A percentile compares a stretch with the other conserved stretches of the same genome.
Conservation (phyloP, 306 rosid genomes). For the Neltuma alba region DNA sequence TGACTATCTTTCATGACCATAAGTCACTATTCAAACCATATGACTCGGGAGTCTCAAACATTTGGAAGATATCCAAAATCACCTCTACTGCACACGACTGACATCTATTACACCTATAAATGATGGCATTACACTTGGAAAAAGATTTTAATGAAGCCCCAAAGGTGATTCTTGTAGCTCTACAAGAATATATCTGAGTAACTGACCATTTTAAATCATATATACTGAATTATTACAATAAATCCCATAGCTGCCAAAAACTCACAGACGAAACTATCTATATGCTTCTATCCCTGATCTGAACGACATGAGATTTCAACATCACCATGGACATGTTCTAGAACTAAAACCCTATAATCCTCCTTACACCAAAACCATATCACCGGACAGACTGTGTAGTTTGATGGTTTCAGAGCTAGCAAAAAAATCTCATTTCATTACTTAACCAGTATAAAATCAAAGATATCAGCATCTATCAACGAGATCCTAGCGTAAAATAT, state of each 20-base stretch:
- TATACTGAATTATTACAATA: neutral
- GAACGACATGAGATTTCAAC: neutral
- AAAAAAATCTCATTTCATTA: neutral
- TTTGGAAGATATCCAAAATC: neutral
- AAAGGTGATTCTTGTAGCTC: no score
- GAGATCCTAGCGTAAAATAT: neutral
- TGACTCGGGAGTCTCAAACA: neutral
- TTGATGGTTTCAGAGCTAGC: neutral
- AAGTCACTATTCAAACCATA: neutral
- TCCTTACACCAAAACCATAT: constrained; percentile 3
- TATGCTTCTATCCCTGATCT: neutral
- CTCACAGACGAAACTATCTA: neutral
- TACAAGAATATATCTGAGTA: neutral
- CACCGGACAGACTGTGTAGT: neutral
- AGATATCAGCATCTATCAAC: neutral
- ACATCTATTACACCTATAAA: no score
- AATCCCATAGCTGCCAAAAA: constrained; percentile 13
- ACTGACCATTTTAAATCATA: neutral
- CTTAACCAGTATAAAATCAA: neutral
- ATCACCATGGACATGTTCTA: neutral
- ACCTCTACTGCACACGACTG: no score
- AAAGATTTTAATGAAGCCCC: no score
- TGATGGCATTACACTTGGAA: no score
- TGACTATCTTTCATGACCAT: neutral
- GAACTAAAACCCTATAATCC: neutral